Conservation (phyloP, 805 yeast genomes). For the Yarrowia sp. region DNA sequence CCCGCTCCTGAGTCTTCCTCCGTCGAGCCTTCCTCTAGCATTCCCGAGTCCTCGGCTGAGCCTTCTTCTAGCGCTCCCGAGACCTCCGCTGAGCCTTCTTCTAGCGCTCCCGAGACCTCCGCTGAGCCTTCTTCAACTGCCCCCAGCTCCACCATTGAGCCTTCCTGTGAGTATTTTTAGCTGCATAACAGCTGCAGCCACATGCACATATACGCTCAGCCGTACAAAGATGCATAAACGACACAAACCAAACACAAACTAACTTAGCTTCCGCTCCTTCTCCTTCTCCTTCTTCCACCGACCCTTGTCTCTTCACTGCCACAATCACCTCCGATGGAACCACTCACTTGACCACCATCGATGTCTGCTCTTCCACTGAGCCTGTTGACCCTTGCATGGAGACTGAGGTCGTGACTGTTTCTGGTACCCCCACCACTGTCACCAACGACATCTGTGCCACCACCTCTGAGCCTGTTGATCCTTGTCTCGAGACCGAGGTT, state of each 20-base stretch:
- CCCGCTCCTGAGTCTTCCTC: too few species aligned
- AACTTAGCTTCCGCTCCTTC: neutral
- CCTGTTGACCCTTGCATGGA: neutral
- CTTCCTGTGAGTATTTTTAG: neutral
- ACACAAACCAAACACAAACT: neutral
- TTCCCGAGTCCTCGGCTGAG: neutral
- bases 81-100: neutral
- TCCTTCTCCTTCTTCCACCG: neutral
- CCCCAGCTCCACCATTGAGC: neutral
- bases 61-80: neutral
- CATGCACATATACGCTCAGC: too few species aligned
- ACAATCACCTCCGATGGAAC: neutral
- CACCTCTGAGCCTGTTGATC: neutral
- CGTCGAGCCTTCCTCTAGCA: too few species aligned
- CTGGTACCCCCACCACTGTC: neutral
- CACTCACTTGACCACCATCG: neutral
- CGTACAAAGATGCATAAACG: too few species aligned
- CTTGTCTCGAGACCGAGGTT: neutral
- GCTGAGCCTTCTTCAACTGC: neutral
- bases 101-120: neutral
- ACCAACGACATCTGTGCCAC: neutral
- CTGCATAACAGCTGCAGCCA: too few species aligned
- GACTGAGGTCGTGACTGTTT: neutral
- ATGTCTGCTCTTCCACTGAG: neutral
- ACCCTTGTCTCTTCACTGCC: neutral